Evolutionary conservation across 2,329 filamentous ascomycete species (phyloP).

Genomic region (Phoma sp.): DNA sequence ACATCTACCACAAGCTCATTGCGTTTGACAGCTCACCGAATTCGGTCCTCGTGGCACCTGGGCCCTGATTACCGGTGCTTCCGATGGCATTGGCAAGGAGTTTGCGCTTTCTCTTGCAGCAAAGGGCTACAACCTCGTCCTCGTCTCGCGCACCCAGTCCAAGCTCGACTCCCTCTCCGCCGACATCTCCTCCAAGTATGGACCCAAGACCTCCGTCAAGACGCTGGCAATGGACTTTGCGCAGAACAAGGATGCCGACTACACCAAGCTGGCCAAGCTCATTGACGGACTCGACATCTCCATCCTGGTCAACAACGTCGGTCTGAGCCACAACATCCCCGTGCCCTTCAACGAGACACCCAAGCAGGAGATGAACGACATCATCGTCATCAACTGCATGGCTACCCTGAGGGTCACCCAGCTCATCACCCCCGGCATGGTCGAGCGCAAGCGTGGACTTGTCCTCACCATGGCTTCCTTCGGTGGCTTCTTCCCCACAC

Average conservation of each 20-base stretch:
- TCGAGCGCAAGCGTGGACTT: slow-evolving; percentile 81
- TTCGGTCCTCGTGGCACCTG: slow-evolving; percentile 93
- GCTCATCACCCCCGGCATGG: slow-evolving; percentile 83
- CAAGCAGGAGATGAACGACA: slow-evolving; percentile 81
- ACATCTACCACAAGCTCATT: background rate
- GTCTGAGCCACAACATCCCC: slow-evolving; percentile 90
- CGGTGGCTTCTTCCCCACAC: slow-evolving; percentile 89
- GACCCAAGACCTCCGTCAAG: slow-evolving; percentile 72
- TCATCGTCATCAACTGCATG: slow-evolving; percentile 94
- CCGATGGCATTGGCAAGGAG: slow-evolving; percentile 96
- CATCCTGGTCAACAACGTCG: slow-evolving; percentile 96
- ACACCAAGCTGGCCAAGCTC: slow-evolving; percentile 72
- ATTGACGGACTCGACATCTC: slow-evolving; percentile 79
- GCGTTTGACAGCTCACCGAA: slow-evolving; percentile 69
- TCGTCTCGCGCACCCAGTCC: slow-evolving; percentile 92
- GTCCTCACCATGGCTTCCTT: slow-evolving; percentile 98
- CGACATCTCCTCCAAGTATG: slow-evolving; percentile 76
- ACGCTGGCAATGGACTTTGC: slow-evolving; percentile 91
- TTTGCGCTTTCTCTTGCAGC: slow-evolving; percentile 88
- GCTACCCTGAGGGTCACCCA: slow-evolving; percentile 90
- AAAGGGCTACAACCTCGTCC: slow-evolving; percentile 92
- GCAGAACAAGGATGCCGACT: slow-evolving; percentile 79
- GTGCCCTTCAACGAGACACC: slow-evolving; percentile 85
- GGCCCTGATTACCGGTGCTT: slow-evolving; percentile 94
- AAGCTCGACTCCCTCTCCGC: slow-evolving; percentile 82